Conservation (phyloP, 78 protist species). For the Dictyostelium capitatum region DNA sequence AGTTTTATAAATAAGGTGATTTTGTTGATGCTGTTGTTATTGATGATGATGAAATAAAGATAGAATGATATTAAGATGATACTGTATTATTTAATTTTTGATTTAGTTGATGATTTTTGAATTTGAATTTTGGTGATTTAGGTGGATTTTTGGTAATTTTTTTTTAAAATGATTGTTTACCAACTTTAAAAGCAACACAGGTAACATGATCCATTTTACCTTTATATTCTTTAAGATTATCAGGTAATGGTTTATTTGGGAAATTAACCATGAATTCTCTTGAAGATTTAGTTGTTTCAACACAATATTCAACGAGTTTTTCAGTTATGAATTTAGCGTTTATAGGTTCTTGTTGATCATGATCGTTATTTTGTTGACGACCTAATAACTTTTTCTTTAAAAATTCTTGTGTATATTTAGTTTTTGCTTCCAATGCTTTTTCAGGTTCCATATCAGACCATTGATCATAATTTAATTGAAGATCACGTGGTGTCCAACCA, state of each 20-base stretch:
- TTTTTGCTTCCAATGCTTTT: constrained; percentile 59
- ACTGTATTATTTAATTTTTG: too few species aligned
- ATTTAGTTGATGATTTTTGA: too few species aligned
- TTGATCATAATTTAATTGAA: constrained; percentile 17
- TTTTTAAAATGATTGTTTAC: constrained; percentile 54
- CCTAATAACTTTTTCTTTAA: constrained; percentile 38
- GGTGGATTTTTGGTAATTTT: too few species aligned
- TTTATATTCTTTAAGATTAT: constrained; percentile 74
- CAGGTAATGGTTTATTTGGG: constrained; percentile 72
- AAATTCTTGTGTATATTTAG: constrained; percentile 68
- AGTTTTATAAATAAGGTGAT: too few species aligned
- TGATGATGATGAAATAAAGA: too few species aligned
- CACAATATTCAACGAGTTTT: constrained; percentile 67
- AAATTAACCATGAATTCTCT: constrained; percentile 80
- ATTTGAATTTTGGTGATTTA: too few species aligned
- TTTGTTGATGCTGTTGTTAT: too few species aligned
- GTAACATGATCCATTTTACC: constrained; percentile 89
- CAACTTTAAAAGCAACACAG: constrained; percentile 78
- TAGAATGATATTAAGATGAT: too few species aligned
- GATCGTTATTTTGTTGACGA: background rate
- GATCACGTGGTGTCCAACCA: constrained; percentile 72
- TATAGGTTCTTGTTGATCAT: constrained; percentile 21
- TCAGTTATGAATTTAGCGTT: constrained; percentile 63
- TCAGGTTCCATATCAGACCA: constrained; percentile 82
- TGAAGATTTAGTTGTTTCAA: constrained; percentile 70